Base-by-base conservation (phyloP, 1,139 yeast species). In the Geotrichum europaeum region DNA sequence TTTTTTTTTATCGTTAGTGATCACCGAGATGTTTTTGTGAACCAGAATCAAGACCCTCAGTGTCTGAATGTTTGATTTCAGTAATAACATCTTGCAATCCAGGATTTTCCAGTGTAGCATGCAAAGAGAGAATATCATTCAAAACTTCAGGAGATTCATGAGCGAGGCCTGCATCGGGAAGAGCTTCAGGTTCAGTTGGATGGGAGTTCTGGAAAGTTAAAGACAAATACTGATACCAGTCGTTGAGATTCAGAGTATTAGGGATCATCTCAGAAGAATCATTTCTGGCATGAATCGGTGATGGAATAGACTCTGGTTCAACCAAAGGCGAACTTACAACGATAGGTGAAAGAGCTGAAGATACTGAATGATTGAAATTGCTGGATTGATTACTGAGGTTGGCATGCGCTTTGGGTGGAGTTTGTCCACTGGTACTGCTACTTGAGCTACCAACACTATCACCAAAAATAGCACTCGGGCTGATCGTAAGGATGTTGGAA, bases 171-270 rank as follows among this genome's bases (percentile, higher is more conserved):
- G 47, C 18, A 15, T 40, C 13, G 18, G 22, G 10, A 2, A 18
- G 10, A n/a, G 47, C 47, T 40, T 22, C 49, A 13, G 20, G 9
- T 2, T 22, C 36, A 20, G 25, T 1, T 15, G 32, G 40, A 20
- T 50, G 18, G 6, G 32, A 54, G 25, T 24, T 34, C 40, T 59
- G 59, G 13, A 56, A 51, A 1, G 69, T 68, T 28, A 67, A 60
- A 62, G 70, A 63, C 55, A 75, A 63, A 60, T 70, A 73, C 51
- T 73, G 73, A 64, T 75, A 75, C 79, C 79, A 76, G 60, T 76
- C 79, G 12, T 72, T 74, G 58, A 75, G 69, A 57, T 71, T 72
- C 53, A 75, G 65, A 20, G 76, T 67, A 62, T 66, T 72, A 2
- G 77, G 77, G 1, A 69, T 67, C 12, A 62, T 32, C 22, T 51